Evolutionary conservation across 352 stramenopile genomes (phyloP).

Genomic region (Globisporangium echinulatum): DNA sequence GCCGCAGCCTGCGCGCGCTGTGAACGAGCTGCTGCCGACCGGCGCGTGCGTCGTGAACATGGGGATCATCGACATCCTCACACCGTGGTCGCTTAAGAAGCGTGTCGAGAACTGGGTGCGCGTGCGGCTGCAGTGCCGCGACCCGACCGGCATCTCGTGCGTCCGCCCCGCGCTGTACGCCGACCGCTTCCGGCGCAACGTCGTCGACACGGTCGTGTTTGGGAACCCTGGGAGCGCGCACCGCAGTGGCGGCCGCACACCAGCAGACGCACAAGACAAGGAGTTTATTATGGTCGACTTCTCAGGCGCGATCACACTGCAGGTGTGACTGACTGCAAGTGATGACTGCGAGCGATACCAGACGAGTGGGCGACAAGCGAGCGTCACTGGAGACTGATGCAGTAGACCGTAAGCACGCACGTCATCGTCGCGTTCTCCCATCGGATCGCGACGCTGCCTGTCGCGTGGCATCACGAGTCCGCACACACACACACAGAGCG

Average conservation of each 20-base stretch:
- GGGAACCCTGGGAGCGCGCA: conserved; percentile 33
- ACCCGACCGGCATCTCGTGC: conserved; percentile 75
- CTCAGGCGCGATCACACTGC: conserved; percentile 41
- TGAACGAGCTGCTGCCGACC: conserved; percentile 39
- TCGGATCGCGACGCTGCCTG: conserved; percentile 68
- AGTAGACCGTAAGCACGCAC: conserved; percentile 64
- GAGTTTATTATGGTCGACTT: conserved; percentile 84
- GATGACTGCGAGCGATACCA: neutral
- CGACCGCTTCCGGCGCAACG: conserved; percentile 77
- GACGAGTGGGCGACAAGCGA: neutral
- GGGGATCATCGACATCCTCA: conserved; percentile 97
- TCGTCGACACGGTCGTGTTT: conserved; percentile 81
- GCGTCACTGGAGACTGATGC: conserved; percentile 55
- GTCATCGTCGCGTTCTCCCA: conserved; percentile 75
- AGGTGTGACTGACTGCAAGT: conserved; percentile 19
- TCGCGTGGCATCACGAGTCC: conserved; percentile 25
- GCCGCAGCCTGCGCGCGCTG: conserved; percentile 24
- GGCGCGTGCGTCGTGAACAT: conserved; percentile 89
- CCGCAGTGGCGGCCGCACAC: conserved; percentile 16
- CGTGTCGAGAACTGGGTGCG: conserved; percentile 86
- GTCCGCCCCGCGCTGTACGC: conserved; percentile 79
- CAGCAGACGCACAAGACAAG: conserved; percentile 26
- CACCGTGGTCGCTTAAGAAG: conserved; percentile 93
- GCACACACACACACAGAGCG: neutral
- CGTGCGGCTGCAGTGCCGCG: conserved; percentile 72